Conservation (phyloP, 345 rosid genomes). For the Brassica nigra region DNA sequence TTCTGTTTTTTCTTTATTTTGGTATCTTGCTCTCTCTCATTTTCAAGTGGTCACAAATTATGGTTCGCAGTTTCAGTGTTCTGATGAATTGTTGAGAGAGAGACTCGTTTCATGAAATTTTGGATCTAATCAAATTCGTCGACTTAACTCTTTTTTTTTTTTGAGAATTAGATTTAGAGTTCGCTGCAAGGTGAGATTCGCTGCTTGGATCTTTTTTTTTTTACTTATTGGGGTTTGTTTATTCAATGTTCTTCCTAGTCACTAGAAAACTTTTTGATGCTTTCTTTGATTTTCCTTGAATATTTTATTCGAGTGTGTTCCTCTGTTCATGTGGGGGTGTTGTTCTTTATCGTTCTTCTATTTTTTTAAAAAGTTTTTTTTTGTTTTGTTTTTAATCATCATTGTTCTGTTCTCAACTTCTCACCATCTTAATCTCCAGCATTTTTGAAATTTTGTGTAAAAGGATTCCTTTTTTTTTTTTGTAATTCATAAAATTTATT, state of each 20-base stretch:
- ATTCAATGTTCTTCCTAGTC: not conserved
- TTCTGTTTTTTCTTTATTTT: not conserved
- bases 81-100: constrained; percentile 12
- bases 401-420: constrained; percentile 4
- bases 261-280: too few species aligned
- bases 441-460: too few species aligned
- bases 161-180: constrained; percentile 12
- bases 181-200: constrained; percentile 37
- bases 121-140: constrained; percentile 32
- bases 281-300: not conserved
- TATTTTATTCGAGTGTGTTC: constrained; percentile 21
- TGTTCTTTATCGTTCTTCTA: not conserved
- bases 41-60: not conserved
- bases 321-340: constrained; percentile 38
- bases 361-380: not conserved
- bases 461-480: too few species aligned
- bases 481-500: not conserved
- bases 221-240: not conserved
- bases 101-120: not conserved
- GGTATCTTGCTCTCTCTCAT: not conserved
- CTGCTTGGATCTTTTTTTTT: constrained; percentile 4
- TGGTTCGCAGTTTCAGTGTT: not conserved
- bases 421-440: not conserved
- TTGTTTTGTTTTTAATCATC: not conserved
- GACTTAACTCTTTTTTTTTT: constrained; percentile 15